A percentile compares a stretch with the other conserved stretches of the same genome.
phyloP scores from a whole-genome alignment of 768 basidiomycete genomes.

The Lactarius tabidus region DNA sequence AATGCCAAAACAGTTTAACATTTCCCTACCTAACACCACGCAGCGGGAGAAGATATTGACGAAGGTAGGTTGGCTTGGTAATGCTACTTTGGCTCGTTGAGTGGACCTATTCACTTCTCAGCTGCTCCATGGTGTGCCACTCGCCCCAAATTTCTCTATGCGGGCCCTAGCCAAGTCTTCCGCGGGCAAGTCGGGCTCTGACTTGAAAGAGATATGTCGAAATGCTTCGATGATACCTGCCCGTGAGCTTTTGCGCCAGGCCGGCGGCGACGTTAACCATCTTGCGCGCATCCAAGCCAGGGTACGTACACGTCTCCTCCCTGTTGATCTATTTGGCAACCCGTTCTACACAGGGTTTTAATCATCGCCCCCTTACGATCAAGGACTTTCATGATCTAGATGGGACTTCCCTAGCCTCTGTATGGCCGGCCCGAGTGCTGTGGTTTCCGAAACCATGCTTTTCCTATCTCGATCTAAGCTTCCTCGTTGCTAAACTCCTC shows the following conservation, averaged over 20 bases:
- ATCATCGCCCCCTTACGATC: conserved; percentile 65
- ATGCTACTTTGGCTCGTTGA: not conserved
- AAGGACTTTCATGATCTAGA: conserved; percentile 60
- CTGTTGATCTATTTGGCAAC: not conserved
- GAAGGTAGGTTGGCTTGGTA: conserved; percentile 46
- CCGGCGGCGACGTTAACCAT: conserved; percentile 46
- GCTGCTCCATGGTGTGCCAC: conserved; percentile 81
- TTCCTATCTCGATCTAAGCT: too few relatives aligned
- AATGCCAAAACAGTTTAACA: conserved; percentile 94
- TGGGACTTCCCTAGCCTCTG: conserved; percentile 20
- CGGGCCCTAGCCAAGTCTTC: conserved; percentile 60
- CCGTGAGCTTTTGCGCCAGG: conserved; percentile 69
- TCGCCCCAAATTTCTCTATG: conserved; percentile 61
- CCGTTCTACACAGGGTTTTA: conserved; percentile 57
- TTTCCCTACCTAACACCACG: conserved; percentile 70
- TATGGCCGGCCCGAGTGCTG: too few relatives aligned
- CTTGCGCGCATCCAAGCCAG: conserved; percentile 41
- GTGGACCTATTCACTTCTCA: conserved; percentile 32
- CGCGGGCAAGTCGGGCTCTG: conserved; percentile 81
- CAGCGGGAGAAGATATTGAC: conserved; percentile 83
- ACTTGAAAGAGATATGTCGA: conserved; percentile 87
- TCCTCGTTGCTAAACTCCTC: too few relatives aligned
- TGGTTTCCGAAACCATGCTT: conserved; percentile 61
- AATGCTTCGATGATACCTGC: conserved; percentile 93
- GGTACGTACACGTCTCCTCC: conserved; percentile 34